These are phyloP conservation scores for Aspergillus sp. DNA, from an alignment of 2,329 filamentous ascomycete genomes.

Conservation along the genomic window DNA sequence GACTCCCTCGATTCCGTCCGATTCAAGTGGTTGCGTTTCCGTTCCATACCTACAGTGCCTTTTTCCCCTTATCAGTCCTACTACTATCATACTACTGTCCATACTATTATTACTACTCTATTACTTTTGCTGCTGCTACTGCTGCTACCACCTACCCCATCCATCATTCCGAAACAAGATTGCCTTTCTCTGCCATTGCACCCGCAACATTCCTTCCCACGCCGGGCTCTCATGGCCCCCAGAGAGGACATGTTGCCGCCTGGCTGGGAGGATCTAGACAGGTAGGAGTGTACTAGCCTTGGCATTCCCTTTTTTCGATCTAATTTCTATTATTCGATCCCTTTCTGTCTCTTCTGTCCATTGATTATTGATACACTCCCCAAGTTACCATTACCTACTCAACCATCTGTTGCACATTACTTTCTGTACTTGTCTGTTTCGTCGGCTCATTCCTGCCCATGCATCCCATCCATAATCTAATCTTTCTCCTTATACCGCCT, in stretches of 20 bases:
- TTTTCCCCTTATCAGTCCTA: too few relatives aligned
- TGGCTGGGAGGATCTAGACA: conserved; percentile 45
- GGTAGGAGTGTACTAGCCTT: conserved; percentile 33
- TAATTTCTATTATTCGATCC: neutral
- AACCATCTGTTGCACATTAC: neutral
- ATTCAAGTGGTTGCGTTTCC: neutral
- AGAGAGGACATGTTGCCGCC: conserved; percentile 45
- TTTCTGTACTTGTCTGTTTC: neutral
- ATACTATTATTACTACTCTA: too few relatives aligned
- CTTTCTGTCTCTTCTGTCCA: neutral
- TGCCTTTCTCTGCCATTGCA: conserved; percentile 2
- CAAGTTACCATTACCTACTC: neutral
- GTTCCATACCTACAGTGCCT: neutral
- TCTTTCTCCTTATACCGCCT: neutral
- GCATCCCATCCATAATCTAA: neutral
- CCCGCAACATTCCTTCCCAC: conserved; percentile 33
- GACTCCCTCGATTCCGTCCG: conserved; percentile 8
- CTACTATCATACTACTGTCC: too few relatives aligned
- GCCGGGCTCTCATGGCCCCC: conserved; percentile 42
- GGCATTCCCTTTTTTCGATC: conserved; percentile 12
- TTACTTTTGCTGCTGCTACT: too few relatives aligned
- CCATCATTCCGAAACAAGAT: neutral
- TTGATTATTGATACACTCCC: neutral
- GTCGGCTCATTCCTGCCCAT: neutral
- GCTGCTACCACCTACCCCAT: neutral